phyloP scores from a whole-genome alignment of 148 eudicot genomes.

The Salicornia ramosissima region DNA sequence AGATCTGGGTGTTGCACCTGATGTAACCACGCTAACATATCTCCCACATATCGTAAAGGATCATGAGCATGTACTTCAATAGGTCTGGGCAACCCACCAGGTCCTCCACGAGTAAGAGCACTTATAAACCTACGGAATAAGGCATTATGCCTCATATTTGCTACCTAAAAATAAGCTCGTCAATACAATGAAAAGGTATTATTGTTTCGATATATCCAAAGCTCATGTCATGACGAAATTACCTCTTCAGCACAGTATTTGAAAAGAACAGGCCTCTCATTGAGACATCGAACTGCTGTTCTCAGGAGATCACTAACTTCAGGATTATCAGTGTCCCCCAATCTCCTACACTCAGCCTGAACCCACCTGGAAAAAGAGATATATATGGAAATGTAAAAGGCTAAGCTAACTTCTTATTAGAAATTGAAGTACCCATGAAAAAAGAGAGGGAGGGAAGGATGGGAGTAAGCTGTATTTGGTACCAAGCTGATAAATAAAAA shows the following conservation, averaged over 20 bases:
- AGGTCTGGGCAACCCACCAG: conserved; percentile 98
- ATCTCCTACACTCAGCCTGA: conserved; percentile 85
- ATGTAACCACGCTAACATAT: conserved; percentile 98
- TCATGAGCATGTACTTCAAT: conserved; percentile 99
- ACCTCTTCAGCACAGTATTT: conserved; percentile 99
- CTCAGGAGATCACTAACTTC: conserved; percentile 85
- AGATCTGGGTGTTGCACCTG: conserved; percentile 45
- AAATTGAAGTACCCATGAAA: background rate
- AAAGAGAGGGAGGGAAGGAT: too few relatives aligned
- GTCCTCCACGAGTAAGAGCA: conserved; percentile 99
- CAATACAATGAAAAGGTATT: background rate
- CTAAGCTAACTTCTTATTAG: background rate
- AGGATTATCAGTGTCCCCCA: conserved; percentile 92
- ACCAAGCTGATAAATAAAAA: conserved; percentile 1
- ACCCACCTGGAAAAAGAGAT: conserved; percentile 66
- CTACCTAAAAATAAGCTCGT: conserved; percentile 44
- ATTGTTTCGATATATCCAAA: background rate
- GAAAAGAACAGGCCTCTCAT: conserved; percentile 97
- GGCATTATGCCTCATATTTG: conserved; percentile 97
- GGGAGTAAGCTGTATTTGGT: too few relatives aligned
- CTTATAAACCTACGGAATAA: conserved; percentile 91
- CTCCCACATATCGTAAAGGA: conserved; percentile 95
- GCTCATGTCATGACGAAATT: conserved; percentile 12
- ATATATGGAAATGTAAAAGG: conserved; percentile 4
- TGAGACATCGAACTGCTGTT: conserved; percentile 92